phyloP scores from a whole-genome alignment of 192 early-diverging fungal species.

The Entomortierella chlamydospora region DNA sequence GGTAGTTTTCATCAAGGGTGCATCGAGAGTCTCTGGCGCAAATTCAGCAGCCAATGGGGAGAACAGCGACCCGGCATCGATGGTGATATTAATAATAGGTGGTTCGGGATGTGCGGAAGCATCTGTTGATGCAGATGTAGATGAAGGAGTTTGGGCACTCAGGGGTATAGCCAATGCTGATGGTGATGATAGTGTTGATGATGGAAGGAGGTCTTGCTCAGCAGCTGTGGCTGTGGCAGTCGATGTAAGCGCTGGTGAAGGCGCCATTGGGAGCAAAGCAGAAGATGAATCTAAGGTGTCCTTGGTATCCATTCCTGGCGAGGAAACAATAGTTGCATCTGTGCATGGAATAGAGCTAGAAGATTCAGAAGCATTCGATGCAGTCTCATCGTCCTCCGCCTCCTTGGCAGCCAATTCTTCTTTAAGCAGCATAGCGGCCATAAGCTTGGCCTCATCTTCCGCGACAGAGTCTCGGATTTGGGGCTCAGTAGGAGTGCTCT shows the following conservation, averaged over 20 bases:
- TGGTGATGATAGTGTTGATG: neutral
- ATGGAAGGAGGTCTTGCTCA: neutral
- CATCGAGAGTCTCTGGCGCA: neutral
- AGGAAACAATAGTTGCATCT: slow-evolving; percentile 28
- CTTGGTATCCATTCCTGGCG: slow-evolving; percentile 37
- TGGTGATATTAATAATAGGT: slow-evolving; percentile 26
- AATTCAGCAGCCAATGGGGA: neutral
- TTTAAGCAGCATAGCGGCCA: slow-evolving; percentile 23
- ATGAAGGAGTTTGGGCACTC: neutral
- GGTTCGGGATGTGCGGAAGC: slow-evolving; percentile 10
- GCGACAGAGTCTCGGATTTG: neutral
- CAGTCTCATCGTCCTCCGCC: slow-evolving; percentile 20
- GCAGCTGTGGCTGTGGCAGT: neutral
- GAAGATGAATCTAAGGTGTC: slow-evolving; percentile 25
- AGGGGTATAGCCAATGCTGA: slow-evolving; percentile 32
- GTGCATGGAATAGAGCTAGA: slow-evolving; percentile 32
- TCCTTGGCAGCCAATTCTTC: slow-evolving; percentile 19
- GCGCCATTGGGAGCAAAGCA: slow-evolving; percentile 34
- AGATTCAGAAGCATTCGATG: slow-evolving; percentile 19
- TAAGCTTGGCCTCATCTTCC: slow-evolving; percentile 27
- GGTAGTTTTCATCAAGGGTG: neutral
- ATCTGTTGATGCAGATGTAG: slow-evolving; percentile 3
- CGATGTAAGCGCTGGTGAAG: slow-evolving; percentile 6
- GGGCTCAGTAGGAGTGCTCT: neutral
- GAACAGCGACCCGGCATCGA: slow-evolving; percentile 17